Conservation (phyloP, 2,329 filamentous ascomycete genomes). For the Coniella lustricola region DNA sequence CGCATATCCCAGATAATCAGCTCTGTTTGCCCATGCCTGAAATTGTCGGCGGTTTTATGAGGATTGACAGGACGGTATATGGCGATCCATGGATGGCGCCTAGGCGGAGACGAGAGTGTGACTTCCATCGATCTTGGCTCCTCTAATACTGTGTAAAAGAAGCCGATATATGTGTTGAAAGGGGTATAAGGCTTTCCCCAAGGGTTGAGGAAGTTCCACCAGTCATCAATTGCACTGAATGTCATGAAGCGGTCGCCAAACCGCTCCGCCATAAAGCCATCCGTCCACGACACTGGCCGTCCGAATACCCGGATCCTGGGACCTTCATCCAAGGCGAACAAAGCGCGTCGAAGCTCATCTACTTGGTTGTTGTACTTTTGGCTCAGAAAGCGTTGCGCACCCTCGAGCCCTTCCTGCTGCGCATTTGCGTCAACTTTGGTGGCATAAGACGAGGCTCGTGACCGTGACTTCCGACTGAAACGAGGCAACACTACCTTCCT, state of each 20-base stretch:
- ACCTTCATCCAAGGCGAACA: slow-evolving; percentile 9
- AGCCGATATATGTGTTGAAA: slow-evolving; percentile 33
- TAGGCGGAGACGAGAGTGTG: slow-evolving; percentile 16
- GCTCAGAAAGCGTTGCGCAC: not conserved
- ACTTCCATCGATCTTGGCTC: slow-evolving; percentile 25
- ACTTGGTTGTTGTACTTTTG: slow-evolving; percentile 4
- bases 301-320: slow-evolving; percentile 27
- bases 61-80: slow-evolving; percentile 38
- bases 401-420: not conserved
- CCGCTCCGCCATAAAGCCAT: slow-evolving; percentile 32
- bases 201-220: slow-evolving; percentile 26
- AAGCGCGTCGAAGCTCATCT: not conserved
- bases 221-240: slow-evolving; percentile 28
- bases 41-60: slow-evolving; percentile 18
- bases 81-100: slow-evolving; percentile 44
- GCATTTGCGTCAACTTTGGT: too few species aligned
- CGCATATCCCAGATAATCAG: slow-evolving; percentile 48
- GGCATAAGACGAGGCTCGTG: too few species aligned
- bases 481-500: slow-evolving; percentile 28
- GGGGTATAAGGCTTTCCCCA: slow-evolving; percentile 17
- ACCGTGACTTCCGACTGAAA: slow-evolving; percentile 22
- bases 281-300: slow-evolving; percentile 34
- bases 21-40: slow-evolving; percentile 28
- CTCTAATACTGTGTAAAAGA: slow-evolving; percentile 44
- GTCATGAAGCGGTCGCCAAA: slow-evolving; percentile 23